phyloP scores from a whole-genome alignment of 768 basidiomycete species.

The Lactarius hengduanensis region DNA sequence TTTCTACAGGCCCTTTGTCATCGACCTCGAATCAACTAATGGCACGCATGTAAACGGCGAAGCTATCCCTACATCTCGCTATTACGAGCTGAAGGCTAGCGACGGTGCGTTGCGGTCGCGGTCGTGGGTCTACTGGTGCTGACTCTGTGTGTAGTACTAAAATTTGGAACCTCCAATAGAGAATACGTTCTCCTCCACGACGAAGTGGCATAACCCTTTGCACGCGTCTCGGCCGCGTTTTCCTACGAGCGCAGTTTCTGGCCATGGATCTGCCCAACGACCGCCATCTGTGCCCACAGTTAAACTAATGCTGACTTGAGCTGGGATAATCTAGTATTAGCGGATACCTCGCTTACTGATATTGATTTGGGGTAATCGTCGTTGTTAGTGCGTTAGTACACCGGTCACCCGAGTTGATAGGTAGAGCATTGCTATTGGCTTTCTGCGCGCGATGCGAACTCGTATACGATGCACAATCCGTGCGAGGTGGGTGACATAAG shows the following conservation, averaged over 20 bases:
- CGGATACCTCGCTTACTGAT: too few relatives aligned
- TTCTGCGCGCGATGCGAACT: neutral
- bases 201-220: conserved; percentile 45
- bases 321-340: neutral
- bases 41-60: conserved; percentile 89
- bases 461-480: neutral
- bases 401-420: too few relatives aligned
- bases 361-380: neutral
- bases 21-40: conserved; percentile 98
- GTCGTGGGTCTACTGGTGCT: conserved; percentile 15
- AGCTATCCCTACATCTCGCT: conserved; percentile 80
- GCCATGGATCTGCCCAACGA: neutral
- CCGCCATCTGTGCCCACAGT: neutral
- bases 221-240: neutral
- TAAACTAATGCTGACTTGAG: neutral
- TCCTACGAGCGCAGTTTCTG: neutral
- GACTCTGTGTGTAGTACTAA: conserved; percentile 56
- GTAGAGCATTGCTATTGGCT: neutral
- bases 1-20: conserved; percentile 79
- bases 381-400: neutral
- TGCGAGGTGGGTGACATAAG: neutral
- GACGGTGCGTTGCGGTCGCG: conserved; percentile 57
- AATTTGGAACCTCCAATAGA: conserved; percentile 75
- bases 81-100: conserved; percentile 74
- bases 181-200: conserved; percentile 89